These are phyloP conservation scores for Solanum gracilifrons DNA, from an alignment of 257 asterid genomes.

Conservation along the genomic window DNA sequence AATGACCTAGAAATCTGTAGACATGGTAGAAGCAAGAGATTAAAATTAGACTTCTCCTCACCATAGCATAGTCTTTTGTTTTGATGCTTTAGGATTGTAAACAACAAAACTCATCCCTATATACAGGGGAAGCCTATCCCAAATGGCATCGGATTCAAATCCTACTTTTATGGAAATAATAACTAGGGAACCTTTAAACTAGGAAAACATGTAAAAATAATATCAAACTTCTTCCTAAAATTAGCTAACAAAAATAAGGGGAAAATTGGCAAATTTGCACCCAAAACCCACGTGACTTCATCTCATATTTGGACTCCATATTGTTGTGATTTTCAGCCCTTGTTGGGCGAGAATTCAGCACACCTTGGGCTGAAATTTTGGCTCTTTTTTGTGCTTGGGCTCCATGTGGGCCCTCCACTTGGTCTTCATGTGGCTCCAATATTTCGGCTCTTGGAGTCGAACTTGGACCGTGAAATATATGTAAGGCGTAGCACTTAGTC, in stretches of 20 bases:
- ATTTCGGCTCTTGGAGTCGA: background rate
- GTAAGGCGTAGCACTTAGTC: background rate
- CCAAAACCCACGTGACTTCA: background rate
- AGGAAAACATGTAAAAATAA: background rate
- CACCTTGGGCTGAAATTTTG: background rate
- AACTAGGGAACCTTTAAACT: background rate
- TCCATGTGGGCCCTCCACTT: background rate
- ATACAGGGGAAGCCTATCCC: background rate
- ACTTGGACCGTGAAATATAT: background rate
- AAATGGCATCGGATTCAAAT: background rate
- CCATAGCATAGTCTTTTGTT: background rate
- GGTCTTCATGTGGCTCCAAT: background rate
- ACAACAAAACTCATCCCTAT: background rate
- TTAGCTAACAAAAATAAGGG: background rate
- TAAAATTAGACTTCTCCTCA: background rate
- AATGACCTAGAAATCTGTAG: background rate
- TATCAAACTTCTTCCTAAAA: background rate
- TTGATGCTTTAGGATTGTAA: background rate
- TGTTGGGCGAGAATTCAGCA: background rate
- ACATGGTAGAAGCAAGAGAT: background rate
- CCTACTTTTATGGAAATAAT: background rate
- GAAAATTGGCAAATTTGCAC: background rate
- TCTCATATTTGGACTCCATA: background rate
- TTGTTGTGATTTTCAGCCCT: background rate
- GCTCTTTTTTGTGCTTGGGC: background rate